Evolutionary conservation across 805 yeast genomes (phyloP), one percentile per base, ranked within the genome.

Genomic region (Wickerhamiella vanderwaltii): DNA sequence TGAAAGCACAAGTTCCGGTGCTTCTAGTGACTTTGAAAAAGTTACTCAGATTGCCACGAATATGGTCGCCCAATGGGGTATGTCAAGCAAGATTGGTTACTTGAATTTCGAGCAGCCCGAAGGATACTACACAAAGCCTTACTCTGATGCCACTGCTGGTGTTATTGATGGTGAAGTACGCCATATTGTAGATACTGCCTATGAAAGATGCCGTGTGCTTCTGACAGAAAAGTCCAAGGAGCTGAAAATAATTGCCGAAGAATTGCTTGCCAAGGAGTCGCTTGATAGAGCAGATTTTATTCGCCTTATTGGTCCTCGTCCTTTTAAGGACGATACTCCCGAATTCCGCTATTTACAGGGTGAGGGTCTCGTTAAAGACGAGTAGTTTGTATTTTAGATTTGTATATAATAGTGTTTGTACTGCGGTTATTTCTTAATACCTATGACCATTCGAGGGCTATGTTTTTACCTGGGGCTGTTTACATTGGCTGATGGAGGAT

Each of bases 261-360:
- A 84, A 53, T 67, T 91, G 48, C 71, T 88, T 54, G 63, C 69
- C 43, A 86, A 88, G 60, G 99, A 91, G 61, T 94, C 85, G 12
- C 70, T 91, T 20, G 84, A 95, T 3, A 75, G 98, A 60, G 93
- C 84, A 52, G 98, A 91, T 57, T 85, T 91, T 93, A 77, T 87
- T 45, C 69, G 82, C 41, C 59, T 91, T 41, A 63, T 91, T 36
- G 99, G 99, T 9, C 80, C 80, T 58, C 72, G 99, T 48, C 95
- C 95, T 9, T 91, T 80, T 69, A 79, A 47, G 38, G 57, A 53
- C 32, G 47, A 51, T 37, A 45, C 53, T 17, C 43, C 52, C 17
- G 57, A 53, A 46, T 53, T 51, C 52, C 43, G 53, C 20, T 53
- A 53, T 35, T 42, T 53, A 2, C 51, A 50, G 37, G 57, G 57